Conservation (phyloP, 495 filamentous ascomycete species). For the Neurospora africana region DNA sequence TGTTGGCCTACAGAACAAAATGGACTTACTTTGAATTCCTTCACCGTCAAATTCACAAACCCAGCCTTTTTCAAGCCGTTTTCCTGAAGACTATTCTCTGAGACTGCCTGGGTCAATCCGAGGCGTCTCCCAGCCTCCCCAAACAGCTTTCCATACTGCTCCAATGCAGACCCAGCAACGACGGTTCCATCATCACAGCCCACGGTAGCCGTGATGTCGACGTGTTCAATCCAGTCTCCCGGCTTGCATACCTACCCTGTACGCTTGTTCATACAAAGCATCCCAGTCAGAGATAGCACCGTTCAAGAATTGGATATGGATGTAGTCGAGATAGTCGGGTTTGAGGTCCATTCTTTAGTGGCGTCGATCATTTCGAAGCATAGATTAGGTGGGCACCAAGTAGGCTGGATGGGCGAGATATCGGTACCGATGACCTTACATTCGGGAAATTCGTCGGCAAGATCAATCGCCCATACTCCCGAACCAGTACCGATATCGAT, state of each 20-base stretch:
- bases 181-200: neutral
- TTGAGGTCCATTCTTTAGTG: constrained; percentile 43
- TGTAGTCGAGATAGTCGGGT: constrained; percentile 39
- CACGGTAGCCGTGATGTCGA: neutral
- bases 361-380: constrained; percentile 44
- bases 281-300: constrained; percentile 41
- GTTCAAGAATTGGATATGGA: constrained; percentile 42
- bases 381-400: constrained; percentile 44
- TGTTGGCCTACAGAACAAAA: neutral
- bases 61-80: constrained; percentile 22
- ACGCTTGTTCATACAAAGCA: constrained; percentile 34
- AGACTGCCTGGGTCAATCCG: constrained; percentile 16
- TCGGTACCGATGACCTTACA: constrained; percentile 37
- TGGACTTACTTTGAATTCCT: constrained; percentile 15
- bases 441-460: constrained; percentile 12
- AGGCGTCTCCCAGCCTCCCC: constrained; percentile 15
- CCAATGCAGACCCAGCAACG: constrained; percentile 17
- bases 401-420: constrained; percentile 43
- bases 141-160: constrained; percentile 26
- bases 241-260: constrained; percentile 34
- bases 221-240: constrained; percentile 40
- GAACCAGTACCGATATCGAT: constrained; percentile 17
- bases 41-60: constrained; percentile 26
- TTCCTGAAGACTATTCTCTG: constrained; percentile 12
- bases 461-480: constrained; percentile 19